Evolutionary conservation across 1,284 basidiomycete species (phyloP).

Genomic region (Thecaphora thlaspeos): DNA sequence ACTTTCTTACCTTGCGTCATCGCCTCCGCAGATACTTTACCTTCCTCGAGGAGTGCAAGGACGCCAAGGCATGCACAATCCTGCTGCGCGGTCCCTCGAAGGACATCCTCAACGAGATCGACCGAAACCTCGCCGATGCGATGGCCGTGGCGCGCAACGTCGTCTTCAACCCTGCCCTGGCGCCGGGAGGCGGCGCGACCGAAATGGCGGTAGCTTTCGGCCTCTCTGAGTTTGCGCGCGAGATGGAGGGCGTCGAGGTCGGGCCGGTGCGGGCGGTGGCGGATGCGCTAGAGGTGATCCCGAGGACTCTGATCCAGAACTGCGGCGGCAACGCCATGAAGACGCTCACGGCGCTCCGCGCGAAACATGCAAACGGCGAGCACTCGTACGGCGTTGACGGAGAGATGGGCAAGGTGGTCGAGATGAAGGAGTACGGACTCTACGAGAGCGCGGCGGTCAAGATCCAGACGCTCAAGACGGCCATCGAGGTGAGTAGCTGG

Average conservation of each 20-base stretch:
- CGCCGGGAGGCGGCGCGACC: constrained; percentile 95
- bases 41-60: constrained; percentile 94
- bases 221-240: constrained; percentile 97
- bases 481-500: constrained; percentile 67
- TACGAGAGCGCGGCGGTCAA: constrained; percentile 96
- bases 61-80: constrained; percentile 88
- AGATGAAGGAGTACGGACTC: constrained; percentile 91
- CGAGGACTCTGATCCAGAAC: constrained; percentile 95
- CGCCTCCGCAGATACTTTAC: constrained; percentile 97
- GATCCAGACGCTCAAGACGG: constrained; percentile 96
- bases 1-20: constrained; percentile 94
- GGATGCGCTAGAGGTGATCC: constrained; percentile 81
- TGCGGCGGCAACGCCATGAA: constrained; percentile 98
- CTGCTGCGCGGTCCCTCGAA: constrained; percentile 96
- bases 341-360: constrained; percentile 90
- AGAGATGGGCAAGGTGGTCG: constrained; percentile 89
- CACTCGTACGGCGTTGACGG: constrained; percentile 80
- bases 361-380: constrained; percentile 93
- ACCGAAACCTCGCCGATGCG: constrained; percentile 90
- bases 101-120: constrained; percentile 99
- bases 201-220: constrained; percentile 97
- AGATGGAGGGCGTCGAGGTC: constrained; percentile 89
- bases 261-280: constrained; percentile 98
- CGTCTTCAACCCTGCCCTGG: constrained; percentile 89
- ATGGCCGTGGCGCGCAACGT: constrained; percentile 95